Conservation (phyloP, 371 early-diverging fungal genomes). For the Dichotomocladium elegans region DNA sequence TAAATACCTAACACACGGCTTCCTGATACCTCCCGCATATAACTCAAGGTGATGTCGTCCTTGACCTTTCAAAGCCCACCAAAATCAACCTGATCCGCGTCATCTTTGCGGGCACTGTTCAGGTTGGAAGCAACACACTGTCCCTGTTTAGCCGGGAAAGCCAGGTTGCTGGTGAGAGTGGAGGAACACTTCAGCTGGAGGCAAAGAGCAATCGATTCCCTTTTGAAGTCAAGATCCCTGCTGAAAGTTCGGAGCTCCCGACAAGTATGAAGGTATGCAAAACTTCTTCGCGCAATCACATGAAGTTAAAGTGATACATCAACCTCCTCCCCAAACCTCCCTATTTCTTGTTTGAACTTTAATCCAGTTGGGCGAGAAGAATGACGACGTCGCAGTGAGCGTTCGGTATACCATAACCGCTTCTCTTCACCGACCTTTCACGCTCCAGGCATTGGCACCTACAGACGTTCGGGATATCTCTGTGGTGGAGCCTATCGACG, state of each 20-base stretch:
- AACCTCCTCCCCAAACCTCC: too few species aligned
- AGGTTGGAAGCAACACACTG: conserved; percentile 16
- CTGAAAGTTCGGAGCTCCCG: conserved; percentile 21
- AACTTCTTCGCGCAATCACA: too few species aligned
- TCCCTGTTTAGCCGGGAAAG: conserved; percentile 19
- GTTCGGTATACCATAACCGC: conserved; percentile 31
- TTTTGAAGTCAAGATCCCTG: conserved; percentile 37
- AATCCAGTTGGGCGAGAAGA: too few species aligned
- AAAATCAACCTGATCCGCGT: conserved; percentile 34
- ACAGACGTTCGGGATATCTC: conserved; percentile 17
- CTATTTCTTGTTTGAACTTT: too few species aligned
- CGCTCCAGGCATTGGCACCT: conserved; percentile 16
- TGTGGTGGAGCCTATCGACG: conserved; percentile 40
- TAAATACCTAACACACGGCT: too few species aligned
- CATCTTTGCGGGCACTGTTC: conserved; percentile 26
- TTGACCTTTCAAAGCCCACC: conserved; percentile 33
- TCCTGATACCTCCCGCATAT: too few species aligned
- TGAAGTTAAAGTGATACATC: too few species aligned
- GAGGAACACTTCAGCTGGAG: conserved; percentile 28
- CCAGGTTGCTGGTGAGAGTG: conserved; percentile 22
- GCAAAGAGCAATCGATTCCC: conserved; percentile 38
- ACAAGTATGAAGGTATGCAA: conserved; percentile 33
- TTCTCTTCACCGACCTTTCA: conserved; percentile 19
- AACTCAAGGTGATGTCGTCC: conserved; percentile 31
- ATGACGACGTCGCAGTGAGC: too few species aligned